Percentiles rank a stretch among this genome's conserved stretches.
Evolutionary conservation across 768 basidiomycete genomes (phyloP).

Genomic region (Leccinum arenicola): DNA sequence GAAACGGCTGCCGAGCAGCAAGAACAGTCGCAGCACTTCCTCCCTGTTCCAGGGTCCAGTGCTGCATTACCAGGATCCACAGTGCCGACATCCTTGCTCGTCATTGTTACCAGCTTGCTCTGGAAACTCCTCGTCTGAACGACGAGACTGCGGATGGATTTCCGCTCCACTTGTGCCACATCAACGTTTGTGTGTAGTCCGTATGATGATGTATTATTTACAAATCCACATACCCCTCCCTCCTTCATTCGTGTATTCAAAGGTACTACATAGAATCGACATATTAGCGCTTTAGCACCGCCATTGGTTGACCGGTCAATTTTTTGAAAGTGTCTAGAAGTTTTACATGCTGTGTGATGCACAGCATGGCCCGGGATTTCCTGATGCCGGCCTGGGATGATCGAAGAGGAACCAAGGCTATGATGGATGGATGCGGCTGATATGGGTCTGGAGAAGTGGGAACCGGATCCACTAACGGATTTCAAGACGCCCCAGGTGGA

Average conservation of each 20-base stretch:
- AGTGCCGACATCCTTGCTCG: constrained; percentile 22
- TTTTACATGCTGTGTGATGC: too few relatives aligned
- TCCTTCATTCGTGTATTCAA: background rate
- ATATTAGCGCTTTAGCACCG: too few relatives aligned
- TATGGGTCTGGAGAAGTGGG: too few relatives aligned
- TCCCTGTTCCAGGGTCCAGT: constrained; percentile 56
- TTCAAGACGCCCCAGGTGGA: too few relatives aligned
- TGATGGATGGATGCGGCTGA: too few relatives aligned
- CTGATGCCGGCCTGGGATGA: too few relatives aligned
- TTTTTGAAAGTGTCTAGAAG: too few relatives aligned
- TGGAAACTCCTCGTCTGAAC: constrained; percentile 24
- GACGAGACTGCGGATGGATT: background rate
- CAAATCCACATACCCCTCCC: too few relatives aligned
- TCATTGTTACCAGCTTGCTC: constrained; percentile 21
- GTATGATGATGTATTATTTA: constrained; percentile 10
- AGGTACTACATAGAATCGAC: background rate
- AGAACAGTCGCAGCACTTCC: constrained; percentile 49
- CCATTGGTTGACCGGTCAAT: too few relatives aligned
- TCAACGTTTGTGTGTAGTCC: background rate
- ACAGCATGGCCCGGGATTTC: too few relatives aligned
- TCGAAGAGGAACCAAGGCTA: too few relatives aligned
- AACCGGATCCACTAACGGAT: too few relatives aligned
- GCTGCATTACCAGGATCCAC: constrained; percentile 32
- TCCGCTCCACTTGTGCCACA: background rate
- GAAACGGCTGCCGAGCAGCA: constrained; percentile 59